Percentiles rank a stretch among this genome's conserved stretches.
These are phyloP conservation scores for Lodderomyces metapsilosis DNA, from an alignment of 1,139 yeast genomes.

Conservation along the genomic window DNA sequence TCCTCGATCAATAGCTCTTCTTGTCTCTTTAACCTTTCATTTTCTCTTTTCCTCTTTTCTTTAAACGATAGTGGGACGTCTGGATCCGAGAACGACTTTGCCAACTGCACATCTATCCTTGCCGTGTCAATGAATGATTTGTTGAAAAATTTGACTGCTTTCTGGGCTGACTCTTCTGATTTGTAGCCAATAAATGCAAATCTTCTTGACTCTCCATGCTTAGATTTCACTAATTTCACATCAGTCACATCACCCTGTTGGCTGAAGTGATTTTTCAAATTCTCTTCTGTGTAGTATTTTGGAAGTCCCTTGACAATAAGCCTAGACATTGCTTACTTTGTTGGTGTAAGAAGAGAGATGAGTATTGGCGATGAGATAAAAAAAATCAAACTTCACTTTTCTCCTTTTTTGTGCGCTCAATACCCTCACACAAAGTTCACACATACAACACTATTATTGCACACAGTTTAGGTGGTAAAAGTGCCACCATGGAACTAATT, in stretches of 20 bases:
- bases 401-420: no score
- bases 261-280: constrained; percentile 66
- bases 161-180: constrained; percentile 67
- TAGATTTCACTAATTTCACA: constrained; percentile 76
- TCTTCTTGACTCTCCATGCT: constrained; percentile 84
- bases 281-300: constrained; percentile 71
- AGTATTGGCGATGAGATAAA: neutral
- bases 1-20: constrained; percentile 52
- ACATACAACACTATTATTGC: no score
- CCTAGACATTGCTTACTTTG: constrained; percentile 63
- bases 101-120: constrained; percentile 72
- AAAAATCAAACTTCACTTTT: neutral
- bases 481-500: constrained; percentile 22
- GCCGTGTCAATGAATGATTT: constrained; percentile 82
- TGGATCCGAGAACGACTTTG: constrained; percentile 84
- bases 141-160: constrained; percentile 75
- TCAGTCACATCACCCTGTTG: constrained; percentile 74
- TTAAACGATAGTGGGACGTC: constrained; percentile 72
- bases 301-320: constrained; percentile 95
- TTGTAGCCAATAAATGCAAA: constrained; percentile 93
- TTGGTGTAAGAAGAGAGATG: constrained; percentile 1
- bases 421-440: no score
- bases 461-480: no score
- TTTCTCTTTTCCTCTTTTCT: constrained; percentile 58
- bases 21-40: constrained; percentile 50